Evolutionary conservation across 768 basidiomycete species (phyloP).

Genomic region (Leccinum variicolor): DNA sequence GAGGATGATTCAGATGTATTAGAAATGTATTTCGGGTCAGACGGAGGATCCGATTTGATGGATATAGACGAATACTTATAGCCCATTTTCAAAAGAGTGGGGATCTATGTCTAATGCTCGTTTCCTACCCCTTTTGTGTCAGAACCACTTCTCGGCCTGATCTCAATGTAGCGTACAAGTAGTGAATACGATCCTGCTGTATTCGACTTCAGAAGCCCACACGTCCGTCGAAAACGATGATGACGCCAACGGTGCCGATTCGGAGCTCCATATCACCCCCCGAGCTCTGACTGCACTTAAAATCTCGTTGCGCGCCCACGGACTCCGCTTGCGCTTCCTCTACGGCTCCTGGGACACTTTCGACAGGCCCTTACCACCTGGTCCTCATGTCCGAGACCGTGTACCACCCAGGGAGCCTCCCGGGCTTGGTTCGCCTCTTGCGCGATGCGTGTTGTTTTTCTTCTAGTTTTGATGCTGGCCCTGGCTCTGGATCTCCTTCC

Average conservation of each 20-base stretch:
- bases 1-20: neutral
- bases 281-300: conserved; percentile 64
- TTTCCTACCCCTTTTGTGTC: no score
- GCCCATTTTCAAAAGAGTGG: neutral
- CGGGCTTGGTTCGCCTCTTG: conserved; percentile 55
- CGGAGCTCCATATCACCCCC: conserved; percentile 65
- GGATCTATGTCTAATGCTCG: no score
- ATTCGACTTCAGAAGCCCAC: conserved; percentile 19
- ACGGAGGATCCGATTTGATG: neutral
- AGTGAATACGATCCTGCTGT: no score
- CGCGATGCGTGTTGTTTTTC: conserved; percentile 30
- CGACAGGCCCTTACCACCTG: conserved; percentile 56
- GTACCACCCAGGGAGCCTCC: conserved; percentile 66
- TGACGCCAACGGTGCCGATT: conserved; percentile 21
- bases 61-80: neutral
- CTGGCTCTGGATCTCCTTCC: conserved; percentile 7
- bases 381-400: conserved; percentile 93
- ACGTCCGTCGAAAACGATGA: conserved; percentile 3
- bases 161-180: no score
- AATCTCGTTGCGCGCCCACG: conserved; percentile 47
- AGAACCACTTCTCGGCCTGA: no score
- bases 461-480: neutral
- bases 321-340: conserved; percentile 69
- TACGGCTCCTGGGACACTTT: conserved; percentile 78
- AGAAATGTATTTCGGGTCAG: neutral